phyloP scores from a whole-genome alignment of 1,139 yeast species.

The Saccharomycopsis hybrid region DNA sequence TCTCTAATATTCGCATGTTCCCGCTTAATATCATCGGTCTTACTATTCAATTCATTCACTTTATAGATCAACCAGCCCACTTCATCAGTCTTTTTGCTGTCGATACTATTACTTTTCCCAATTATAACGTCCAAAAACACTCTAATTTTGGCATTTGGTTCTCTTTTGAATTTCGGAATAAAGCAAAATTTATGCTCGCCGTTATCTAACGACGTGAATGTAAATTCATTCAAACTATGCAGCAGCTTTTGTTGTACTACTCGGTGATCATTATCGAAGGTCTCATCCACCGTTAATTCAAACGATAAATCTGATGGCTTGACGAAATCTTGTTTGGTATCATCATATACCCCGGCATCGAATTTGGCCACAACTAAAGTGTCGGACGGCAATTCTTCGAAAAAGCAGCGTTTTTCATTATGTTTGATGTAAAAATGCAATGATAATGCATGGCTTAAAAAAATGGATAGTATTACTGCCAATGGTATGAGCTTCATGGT shows the following conservation, averaged over 20 bases:
- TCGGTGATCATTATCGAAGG: constrained; percentile 60
- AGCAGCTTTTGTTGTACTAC: constrained; percentile 63
- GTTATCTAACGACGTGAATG: constrained; percentile 60
- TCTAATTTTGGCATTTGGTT: constrained; percentile 2
- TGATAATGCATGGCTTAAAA: not conserved
- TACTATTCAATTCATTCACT: constrained; percentile 46
- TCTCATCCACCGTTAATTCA: constrained; percentile 52
- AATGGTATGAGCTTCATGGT: not conserved
- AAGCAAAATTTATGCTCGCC: constrained; percentile 73
- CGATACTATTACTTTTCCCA: constrained; percentile 47
- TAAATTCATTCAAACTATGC: constrained; percentile 53
- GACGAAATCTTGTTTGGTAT: constrained; percentile 34
- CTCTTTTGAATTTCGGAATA: constrained; percentile 43
- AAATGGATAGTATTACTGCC: not conserved
- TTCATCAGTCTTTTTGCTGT: constrained; percentile 43
- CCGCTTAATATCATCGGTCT: constrained; percentile 49
- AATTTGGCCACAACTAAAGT: constrained; percentile 56
- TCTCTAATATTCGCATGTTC: constrained; percentile 65
- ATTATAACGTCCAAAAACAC: constrained; percentile 40
- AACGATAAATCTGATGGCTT: constrained; percentile 38
- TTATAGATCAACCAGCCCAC: constrained; percentile 46
- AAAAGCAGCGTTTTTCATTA: constrained; percentile 58
- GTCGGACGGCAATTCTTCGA: constrained; percentile 54
- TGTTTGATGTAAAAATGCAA: constrained; percentile 52
- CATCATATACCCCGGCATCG: constrained; percentile 46